A percentile compares a stretch with the other conserved stretches of the same genome.
These are phyloP conservation scores for Hibiscus syriacus DNA, from an alignment of 345 rosid genomes.

Conservation along the genomic window DNA sequence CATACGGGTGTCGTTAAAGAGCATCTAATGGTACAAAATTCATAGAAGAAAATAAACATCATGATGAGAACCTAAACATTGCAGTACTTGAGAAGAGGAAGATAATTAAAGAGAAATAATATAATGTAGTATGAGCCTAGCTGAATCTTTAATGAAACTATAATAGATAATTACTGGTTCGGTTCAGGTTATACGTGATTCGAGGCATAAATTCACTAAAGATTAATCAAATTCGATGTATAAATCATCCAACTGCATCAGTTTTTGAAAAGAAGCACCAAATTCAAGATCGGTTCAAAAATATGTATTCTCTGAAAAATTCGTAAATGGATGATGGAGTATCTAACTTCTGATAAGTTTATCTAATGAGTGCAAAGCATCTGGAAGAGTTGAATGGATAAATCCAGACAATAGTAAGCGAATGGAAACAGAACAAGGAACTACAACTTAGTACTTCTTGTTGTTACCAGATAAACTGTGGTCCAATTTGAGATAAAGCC, in stretches of 20 bases:
- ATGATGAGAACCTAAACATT: neutral
- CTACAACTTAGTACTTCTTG: neutral
- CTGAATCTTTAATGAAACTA: neutral
- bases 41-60: neutral
- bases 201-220: neutral
- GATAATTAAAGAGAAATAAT: too few relatives aligned
- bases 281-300: neutral
- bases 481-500: constrained; percentile 73
- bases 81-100: too few relatives aligned
- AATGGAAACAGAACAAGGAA: constrained; percentile 1
- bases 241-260: neutral
- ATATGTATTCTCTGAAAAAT: neutral
- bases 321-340: neutral
- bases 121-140: neutral
- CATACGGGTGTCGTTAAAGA: neutral
- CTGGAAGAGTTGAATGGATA: neutral
- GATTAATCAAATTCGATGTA: neutral
- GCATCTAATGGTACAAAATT: neutral
- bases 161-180: neutral
- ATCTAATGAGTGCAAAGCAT: neutral
- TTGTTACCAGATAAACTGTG: constrained; percentile 69
- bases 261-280: neutral
- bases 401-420: too few relatives aligned
- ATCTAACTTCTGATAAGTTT: neutral
- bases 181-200: neutral